phyloP scores from a whole-genome alignment of 1,139 yeast species.

The Yamadazyma dushanensis region DNA sequence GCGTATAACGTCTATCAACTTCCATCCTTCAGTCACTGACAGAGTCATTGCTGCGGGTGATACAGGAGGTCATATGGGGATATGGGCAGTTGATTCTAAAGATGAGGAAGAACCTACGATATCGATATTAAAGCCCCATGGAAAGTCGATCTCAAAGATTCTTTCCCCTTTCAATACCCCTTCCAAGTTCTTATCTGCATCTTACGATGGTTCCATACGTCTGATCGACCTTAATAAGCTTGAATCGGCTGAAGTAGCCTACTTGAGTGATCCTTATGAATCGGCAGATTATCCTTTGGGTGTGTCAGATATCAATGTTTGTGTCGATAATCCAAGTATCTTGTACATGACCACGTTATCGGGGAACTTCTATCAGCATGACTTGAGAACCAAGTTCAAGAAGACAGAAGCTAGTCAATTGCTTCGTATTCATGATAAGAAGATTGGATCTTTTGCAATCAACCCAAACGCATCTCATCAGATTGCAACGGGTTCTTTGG shows the following conservation, averaged over 20 bases:
- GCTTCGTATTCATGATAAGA: constrained; percentile 76
- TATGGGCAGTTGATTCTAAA: constrained; percentile 73
- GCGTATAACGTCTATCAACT: constrained; percentile 69
- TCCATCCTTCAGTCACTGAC: constrained; percentile 71
- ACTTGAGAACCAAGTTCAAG: constrained; percentile 51
- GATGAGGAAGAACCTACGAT: constrained; percentile 54
- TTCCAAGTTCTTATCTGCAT: constrained; percentile 61
- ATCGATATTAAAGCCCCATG: constrained; percentile 67
- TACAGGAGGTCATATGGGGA: constrained; percentile 76
- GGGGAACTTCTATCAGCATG: constrained; percentile 76
- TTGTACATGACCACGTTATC: constrained; percentile 73
- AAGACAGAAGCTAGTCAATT: constrained; percentile 31
- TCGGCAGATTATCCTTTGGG: constrained; percentile 46
- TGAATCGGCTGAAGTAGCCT: constrained; percentile 56
- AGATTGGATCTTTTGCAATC: constrained; percentile 83
- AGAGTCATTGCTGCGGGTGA: constrained; percentile 83
- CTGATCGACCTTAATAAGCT: constrained; percentile 64
- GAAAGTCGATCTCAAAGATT: constrained; percentile 68
- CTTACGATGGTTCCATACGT: constrained; percentile 88
- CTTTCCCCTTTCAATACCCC: constrained; percentile 51
- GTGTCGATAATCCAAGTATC: constrained; percentile 44
- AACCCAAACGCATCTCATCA: constrained; percentile 64
- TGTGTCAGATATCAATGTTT: constrained; percentile 59
- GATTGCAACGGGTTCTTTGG: constrained; percentile 85
- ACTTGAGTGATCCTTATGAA: constrained; percentile 51